Conservation (phyloP, 768 basidiomycete species). For the Rhodotorula graminis region DNA sequence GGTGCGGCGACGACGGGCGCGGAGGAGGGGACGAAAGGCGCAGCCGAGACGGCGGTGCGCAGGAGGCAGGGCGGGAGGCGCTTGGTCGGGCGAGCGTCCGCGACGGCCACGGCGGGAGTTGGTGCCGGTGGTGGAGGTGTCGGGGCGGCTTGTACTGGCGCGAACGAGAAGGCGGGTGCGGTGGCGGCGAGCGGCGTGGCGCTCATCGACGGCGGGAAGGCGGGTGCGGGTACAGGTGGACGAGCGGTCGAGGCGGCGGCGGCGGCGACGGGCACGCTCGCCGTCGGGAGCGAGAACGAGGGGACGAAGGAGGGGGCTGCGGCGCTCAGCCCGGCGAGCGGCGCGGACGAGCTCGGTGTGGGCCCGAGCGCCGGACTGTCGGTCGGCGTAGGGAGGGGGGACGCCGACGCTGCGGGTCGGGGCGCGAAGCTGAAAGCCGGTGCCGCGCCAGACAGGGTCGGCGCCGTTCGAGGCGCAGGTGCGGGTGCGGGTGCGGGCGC, state of each 20-base stretch:
- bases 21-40: constrained; percentile 10
- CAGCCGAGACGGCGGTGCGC: constrained; percentile 6
- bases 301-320: neutral
- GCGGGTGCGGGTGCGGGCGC: constrained; percentile 1
- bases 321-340: neutral
- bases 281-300: constrained; percentile 2
- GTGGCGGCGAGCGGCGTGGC: neutral
- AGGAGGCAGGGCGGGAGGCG: neutral
- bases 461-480: constrained; percentile 11
- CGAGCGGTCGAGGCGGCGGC: neutral
- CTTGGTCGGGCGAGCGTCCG: neutral
- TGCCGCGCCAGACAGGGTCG: neutral
- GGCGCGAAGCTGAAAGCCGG: constrained; percentile 1
- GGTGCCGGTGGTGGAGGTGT: neutral
- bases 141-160: neutral
- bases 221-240: neutral
- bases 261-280: no score
- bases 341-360: no score
- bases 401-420: neutral
- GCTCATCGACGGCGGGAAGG: no score
- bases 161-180: constrained; percentile 7
- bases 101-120: neutral
- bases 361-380: neutral
- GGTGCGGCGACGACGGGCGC: neutral
- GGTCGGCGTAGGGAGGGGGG: constrained; percentile 23